Conservation (phyloP, 306 rosid genomes). For the Cicer yamashitae region DNA sequence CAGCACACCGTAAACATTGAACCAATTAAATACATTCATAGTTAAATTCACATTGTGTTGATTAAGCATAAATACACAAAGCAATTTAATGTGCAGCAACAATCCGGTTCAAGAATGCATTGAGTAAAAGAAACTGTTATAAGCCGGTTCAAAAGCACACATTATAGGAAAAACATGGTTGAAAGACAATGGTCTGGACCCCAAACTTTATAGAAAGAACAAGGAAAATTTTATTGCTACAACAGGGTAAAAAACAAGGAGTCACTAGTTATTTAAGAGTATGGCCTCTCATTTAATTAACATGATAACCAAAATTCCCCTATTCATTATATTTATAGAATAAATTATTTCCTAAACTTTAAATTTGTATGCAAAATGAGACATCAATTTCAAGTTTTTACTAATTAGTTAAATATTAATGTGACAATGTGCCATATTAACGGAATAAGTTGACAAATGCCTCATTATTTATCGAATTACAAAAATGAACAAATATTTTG, state of each 20-base stretch:
- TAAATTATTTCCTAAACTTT: too few species aligned
- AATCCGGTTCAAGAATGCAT: constrained; percentile 36
- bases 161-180: not conserved
- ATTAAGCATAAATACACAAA: not conserved
- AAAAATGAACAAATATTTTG: too few species aligned
- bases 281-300: not conserved
- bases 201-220: not conserved
- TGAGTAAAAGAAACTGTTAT: not conserved
- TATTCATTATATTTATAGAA: not conserved
- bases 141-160: constrained; percentile 3
- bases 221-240: not conserved
- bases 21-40: too few species aligned
- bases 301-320: not conserved
- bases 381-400: too few species aligned
- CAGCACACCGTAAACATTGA: too few species aligned
- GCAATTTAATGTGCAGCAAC: constrained; percentile 6
- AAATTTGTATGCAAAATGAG: too few species aligned
- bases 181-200: not conserved
- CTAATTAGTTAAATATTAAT: too few species aligned
- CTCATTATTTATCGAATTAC: too few species aligned
- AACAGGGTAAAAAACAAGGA: not conserved
- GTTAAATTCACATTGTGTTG: not conserved
- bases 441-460: too few species aligned
- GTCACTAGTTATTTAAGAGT: not conserved
- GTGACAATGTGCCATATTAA: too few species aligned